Percentiles rank a stretch among this genome's conserved stretches.
phyloP scores from a whole-genome alignment of 768 basidiomycete species.

The Chalciporus pseudorubinellus region DNA sequence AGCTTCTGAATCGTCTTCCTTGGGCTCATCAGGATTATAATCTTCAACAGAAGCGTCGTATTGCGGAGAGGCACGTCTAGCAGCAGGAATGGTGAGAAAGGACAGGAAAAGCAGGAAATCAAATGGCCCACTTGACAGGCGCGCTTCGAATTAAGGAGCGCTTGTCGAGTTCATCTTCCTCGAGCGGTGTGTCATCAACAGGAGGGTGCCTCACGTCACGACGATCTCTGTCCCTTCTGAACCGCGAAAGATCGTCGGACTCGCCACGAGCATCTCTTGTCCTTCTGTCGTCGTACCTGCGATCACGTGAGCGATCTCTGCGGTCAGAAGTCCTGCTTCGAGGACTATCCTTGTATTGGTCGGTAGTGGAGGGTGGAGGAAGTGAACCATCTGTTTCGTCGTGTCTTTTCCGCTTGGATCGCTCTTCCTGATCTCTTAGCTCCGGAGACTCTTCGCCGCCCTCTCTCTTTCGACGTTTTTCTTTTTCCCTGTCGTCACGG shows the following conservation, averaged over 20 bases:
- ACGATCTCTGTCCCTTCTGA: slow-evolving; percentile 42
- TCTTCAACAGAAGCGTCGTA: slow-evolving; percentile 68
- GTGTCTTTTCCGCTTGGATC: slow-evolving; percentile 62
- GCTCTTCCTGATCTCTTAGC: slow-evolving; percentile 47
- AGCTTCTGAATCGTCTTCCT: slow-evolving; percentile 96
- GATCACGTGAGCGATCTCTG: slow-evolving; percentile 53
- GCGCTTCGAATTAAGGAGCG: slow-evolving; percentile 36
- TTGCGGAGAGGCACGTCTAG: slow-evolving; percentile 67
- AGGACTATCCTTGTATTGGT: slow-evolving; percentile 47
- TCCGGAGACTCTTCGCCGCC: slow-evolving; percentile 52
- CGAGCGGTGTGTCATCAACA: slow-evolving; percentile 39
- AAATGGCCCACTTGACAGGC: slow-evolving; percentile 47
- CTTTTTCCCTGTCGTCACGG: slow-evolving; percentile 50
- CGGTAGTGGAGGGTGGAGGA: slow-evolving; percentile 36
- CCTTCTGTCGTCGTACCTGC: slow-evolving; percentile 51
- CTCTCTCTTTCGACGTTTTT: slow-evolving; percentile 68
- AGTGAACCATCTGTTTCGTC: slow-evolving; percentile 52
- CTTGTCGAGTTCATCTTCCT: slow-evolving; percentile 32
- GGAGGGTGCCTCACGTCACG: slow-evolving; percentile 40
- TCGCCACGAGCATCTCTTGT: slow-evolving; percentile 54
- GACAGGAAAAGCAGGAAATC: slow-evolving; percentile 9
- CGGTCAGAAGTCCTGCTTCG: slow-evolving; percentile 43
- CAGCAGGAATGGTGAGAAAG: slow-evolving; percentile 6
- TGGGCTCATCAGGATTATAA: slow-evolving; percentile 83
- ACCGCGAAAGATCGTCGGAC: slow-evolving; percentile 52